Evolutionary conservation across 2,329 filamentous ascomycete species (phyloP), one percentile per base, ranked within the genome.

Genomic region (Xylaria sp.): DNA sequence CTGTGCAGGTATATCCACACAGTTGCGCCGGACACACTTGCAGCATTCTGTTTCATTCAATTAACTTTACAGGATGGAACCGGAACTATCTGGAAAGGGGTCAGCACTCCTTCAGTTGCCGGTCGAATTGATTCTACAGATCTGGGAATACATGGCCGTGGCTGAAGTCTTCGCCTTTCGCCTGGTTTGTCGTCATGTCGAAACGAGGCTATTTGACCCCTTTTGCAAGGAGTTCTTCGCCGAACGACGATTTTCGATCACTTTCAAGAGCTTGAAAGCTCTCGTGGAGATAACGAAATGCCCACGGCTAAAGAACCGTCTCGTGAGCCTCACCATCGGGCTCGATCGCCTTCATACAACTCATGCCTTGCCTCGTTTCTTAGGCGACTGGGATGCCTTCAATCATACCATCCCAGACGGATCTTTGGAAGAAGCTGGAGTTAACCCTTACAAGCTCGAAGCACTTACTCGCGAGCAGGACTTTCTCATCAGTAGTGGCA

Each of bases 161-260:
- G 60, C 61, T 11, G 69, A 71, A 25, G 55, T 69, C 4, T 65
- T 71, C 37, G 64, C 62, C 37, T 45, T 72, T 8, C 70, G 70
- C 40, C 54, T 68, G 31, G 68, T 69, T 12, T 72, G 69, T 49
- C 65, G 59, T 19, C 61, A 63, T 31, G 47, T 65, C 50, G 66
- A 70, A 43, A 60, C 31, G 8, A 62, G 60, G 46, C 51, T 72
- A 25, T 68, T 67, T 23, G 65, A 67, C 15, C 45, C 62, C n/a
- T 71, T 72, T 37, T 63, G 66, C 11, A 56, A 51, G 14, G 70
- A 71, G 53, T 71, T 71, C 64, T 72, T 69, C 51, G 57, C 64
- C 50, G 60, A 69, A 15, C 66, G 70, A 28, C 68, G 70, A 12
- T 70, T 72, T 38, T 70, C 70, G 60, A 57, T 72, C 35, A 70